Evolutionary conservation across 106 monocot genomes (phyloP).

Genomic region (Dendrobium chrysotoxum): DNA sequence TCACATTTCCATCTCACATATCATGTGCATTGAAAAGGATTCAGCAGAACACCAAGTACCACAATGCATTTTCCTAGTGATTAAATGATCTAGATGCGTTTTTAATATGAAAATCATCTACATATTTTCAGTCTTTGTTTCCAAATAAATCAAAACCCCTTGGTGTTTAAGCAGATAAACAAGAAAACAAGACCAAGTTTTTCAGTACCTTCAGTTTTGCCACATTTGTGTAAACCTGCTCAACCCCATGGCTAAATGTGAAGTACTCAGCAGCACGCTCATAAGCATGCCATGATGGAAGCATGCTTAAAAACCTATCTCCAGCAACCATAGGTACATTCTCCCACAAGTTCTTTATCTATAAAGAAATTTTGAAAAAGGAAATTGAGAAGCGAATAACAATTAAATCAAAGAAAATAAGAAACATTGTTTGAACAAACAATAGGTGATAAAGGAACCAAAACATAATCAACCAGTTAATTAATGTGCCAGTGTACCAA

Average conservation of each 20-base stretch:
- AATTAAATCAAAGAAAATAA: background rate
- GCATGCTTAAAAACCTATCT: slow-evolving; percentile 85
- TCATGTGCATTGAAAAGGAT: background rate
- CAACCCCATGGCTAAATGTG: slow-evolving; percentile 54
- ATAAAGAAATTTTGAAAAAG: background rate
- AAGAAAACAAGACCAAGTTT: background rate
- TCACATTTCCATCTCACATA: background rate
- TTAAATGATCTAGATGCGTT: background rate
- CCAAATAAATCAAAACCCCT: background rate
- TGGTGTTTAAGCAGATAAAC: background rate
- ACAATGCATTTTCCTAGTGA: background rate
- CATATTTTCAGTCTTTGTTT: background rate
- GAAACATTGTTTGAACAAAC: background rate
- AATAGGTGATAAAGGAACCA: background rate
- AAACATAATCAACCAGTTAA: background rate
- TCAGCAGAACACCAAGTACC: background rate
- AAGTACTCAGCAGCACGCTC: slow-evolving; percentile 88
- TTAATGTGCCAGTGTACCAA: background rate
- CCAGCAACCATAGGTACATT: slow-evolving; percentile 68
- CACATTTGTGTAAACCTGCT: slow-evolving; percentile 89
- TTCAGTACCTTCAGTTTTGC: slow-evolving; percentile 69
- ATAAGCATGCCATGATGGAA: slow-evolving; percentile 98
- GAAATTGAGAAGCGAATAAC: background rate
- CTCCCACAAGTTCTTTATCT: slow-evolving; percentile 88
- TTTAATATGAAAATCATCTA: background rate